Percentiles rank a stretch among this genome's conserved stretches.
Evolutionary conservation across 345 rosid genomes (phyloP).

Genomic region (Bruguiera gymnorhiza): DNA sequence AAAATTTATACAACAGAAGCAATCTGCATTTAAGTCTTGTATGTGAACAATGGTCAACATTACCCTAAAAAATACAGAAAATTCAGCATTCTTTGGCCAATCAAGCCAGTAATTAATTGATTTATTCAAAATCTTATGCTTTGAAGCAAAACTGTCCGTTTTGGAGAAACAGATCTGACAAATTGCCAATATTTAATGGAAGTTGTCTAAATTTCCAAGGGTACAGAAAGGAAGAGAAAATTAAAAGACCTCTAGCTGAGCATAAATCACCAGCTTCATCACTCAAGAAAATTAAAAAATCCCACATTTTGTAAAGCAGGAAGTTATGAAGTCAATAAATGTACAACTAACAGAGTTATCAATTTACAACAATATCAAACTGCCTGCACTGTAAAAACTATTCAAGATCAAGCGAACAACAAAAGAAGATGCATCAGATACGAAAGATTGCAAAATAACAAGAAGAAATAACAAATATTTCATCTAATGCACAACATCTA

Average conservation of each 20-base stretch:
- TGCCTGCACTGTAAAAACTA: too few relatives aligned
- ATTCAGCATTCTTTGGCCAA: slow-evolving; percentile 1
- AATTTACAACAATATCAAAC: too few relatives aligned
- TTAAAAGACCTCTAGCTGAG: background rate
- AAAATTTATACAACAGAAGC: too few relatives aligned
- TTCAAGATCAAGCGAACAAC: too few relatives aligned
- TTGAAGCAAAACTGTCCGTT: background rate
- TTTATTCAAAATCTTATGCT: background rate
- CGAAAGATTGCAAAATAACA: too few relatives aligned
- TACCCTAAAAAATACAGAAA: too few relatives aligned
- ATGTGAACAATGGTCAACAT: too few relatives aligned
- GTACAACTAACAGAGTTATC: background rate
- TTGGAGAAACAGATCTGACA: background rate
- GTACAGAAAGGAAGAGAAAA: background rate
- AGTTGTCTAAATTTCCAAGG: background rate
- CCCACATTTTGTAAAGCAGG: background rate
- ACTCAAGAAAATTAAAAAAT: slow-evolving; percentile 7
- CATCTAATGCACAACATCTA: too few relatives aligned
- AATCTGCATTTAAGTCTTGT: too few relatives aligned
- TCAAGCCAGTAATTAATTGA: background rate
- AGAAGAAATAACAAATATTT: too few relatives aligned
- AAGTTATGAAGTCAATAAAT: background rate
- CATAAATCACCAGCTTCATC: background rate
- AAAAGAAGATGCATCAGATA: too few relatives aligned
- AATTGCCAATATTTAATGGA: background rate